Evolutionary conservation across 306 rosid species (phyloP).

Genomic region (Alnus rubra): DNA sequence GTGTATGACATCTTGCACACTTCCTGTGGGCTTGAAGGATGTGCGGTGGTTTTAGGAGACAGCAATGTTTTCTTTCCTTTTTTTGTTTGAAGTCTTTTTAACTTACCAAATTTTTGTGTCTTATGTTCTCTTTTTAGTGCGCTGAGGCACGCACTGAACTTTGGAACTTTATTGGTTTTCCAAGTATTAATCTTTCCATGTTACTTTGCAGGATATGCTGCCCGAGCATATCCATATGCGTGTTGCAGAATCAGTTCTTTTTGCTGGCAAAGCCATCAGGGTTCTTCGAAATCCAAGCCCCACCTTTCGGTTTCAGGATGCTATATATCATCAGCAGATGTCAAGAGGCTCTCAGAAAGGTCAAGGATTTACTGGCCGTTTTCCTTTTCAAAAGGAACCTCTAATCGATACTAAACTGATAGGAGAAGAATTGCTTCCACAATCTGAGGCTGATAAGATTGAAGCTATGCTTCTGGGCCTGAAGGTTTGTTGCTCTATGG

Average conservation of each 20-base stretch:
- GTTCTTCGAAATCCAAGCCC: constrained; percentile 89
- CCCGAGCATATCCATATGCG: constrained; percentile 90
- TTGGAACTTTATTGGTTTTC: neutral
- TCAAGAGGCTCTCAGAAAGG: constrained; percentile 68
- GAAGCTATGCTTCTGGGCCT: constrained; percentile 86
- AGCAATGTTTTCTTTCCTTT: constrained; percentile 17
- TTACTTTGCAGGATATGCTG: constrained; percentile 79
- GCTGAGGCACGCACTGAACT: neutral
- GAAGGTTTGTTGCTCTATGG: constrained; percentile 53
- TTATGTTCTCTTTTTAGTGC: neutral
- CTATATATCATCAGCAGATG: constrained; percentile 51
- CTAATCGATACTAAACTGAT: constrained; percentile 48
- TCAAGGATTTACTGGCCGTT: constrained; percentile 61
- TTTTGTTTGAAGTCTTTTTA: neutral
- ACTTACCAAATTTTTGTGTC: neutral
- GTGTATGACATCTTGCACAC: neutral
- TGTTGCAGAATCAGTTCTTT: constrained; percentile 87
- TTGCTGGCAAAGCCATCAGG: constrained; percentile 95
- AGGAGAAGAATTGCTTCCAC: constrained; percentile 89
- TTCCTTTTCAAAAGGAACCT: constrained; percentile 66
- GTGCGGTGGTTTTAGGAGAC: neutral
- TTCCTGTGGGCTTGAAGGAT: neutral
- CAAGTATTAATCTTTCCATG: neutral
- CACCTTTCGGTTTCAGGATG: constrained; percentile 64
- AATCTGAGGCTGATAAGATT: constrained; percentile 91